A percentile compares a stretch with the other conserved stretches of the same genome.
Conservation (phyloP, 495 filamentous ascomycete species). For the Opeltia flavorubescens region DNA sequence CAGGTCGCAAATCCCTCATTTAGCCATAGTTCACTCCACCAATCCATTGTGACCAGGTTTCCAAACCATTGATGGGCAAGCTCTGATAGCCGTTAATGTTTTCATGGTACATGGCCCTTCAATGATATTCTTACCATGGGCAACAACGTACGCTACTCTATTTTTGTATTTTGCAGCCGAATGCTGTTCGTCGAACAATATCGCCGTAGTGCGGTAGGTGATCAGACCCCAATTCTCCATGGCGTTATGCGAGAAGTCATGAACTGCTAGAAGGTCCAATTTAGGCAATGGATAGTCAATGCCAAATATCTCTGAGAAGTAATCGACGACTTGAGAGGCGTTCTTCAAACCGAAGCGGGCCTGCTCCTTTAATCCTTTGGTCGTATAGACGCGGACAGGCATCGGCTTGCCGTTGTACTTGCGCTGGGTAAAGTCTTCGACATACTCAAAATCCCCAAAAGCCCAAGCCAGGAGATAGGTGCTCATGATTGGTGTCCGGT, state of each 20-base stretch:
- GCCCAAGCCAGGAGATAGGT: conserved; percentile 97
- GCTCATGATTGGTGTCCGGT: conserved; percentile 83
- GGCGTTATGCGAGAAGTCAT: conserved; percentile 75
- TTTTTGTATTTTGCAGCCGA: conserved; percentile 82
- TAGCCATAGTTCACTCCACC: conserved; percentile 94
- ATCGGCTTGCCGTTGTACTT: conserved; percentile 79
- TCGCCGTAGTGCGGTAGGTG: conserved; percentile 85
- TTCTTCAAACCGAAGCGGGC: conserved; percentile 75
- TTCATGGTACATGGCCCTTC: too few species aligned
- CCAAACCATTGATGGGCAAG: conserved; percentile 98
- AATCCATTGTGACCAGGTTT: conserved; percentile 69
- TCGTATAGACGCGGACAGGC: conserved; percentile 93
- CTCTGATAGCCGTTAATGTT: conserved; percentile 29
- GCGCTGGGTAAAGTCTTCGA: conserved; percentile 76
- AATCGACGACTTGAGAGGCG: conserved; percentile 79
- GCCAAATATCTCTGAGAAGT: conserved; percentile 86
- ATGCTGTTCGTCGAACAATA: conserved; percentile 82
- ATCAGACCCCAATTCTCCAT: conserved; percentile 92
- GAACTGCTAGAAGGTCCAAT: conserved; percentile 85
- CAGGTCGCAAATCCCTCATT: conserved; percentile 97
- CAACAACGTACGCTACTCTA: conserved; percentile 84
- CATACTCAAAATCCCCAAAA: conserved; percentile 89
- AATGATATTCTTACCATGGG: conserved; percentile 41
- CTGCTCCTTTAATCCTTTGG: conserved; percentile 76
- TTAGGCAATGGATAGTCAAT: conserved; percentile 95